Base-by-base conservation (phyloP, 306 rosid genomes). In the Acacia melanoxylon region DNA sequence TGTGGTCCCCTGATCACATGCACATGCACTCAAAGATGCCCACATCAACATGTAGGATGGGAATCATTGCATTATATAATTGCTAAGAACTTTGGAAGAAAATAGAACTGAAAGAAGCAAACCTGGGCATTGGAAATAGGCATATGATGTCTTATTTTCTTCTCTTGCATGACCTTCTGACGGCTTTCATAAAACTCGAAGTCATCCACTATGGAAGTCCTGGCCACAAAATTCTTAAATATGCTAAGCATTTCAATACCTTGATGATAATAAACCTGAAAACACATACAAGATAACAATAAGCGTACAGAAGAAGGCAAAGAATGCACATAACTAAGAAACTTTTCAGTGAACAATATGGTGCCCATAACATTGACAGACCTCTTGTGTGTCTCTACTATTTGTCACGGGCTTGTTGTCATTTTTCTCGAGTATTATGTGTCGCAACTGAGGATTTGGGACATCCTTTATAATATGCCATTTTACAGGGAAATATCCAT, bases 381-480 rank as follows among this genome's bases (percentile, higher is more conserved):
- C 98, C 98, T 93, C 98, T 77, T 93, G 98, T 16, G 98, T 93
- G 89, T 93, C 98, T 83, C 98, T 87, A 81, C 98, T 93, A 45
- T 91, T 93, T 68, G 98, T 93, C 49, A 91, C 91, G 14, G 98
- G 96, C 88, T 91, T 93, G 89, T 89, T 90, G 67, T 91, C 98
- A 44, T 93, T 91, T 75, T 93, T 93, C 90, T 91, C 96, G 0
- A 91, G 94, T 68, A 91, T 86, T 81, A 93, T 90, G 68, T 90
- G 91, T n/a, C 98, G 94, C 35, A 93, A 80, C 71, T 90, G 96
- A 7, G 91, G 85, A 80, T 93, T 93, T 24, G 98, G 94, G 84
- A 93, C 80, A 59, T 93, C 98, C 78, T 91, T 93, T 83, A 91
- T 79, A 62, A 93, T 85, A 80, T 91, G 98, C 98, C 98, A 93